Evolutionary conservation across 75 land plant species (phyloP), one percentile per base, ranked within the genome.

Genomic region (Azolla pinnata): DNA sequence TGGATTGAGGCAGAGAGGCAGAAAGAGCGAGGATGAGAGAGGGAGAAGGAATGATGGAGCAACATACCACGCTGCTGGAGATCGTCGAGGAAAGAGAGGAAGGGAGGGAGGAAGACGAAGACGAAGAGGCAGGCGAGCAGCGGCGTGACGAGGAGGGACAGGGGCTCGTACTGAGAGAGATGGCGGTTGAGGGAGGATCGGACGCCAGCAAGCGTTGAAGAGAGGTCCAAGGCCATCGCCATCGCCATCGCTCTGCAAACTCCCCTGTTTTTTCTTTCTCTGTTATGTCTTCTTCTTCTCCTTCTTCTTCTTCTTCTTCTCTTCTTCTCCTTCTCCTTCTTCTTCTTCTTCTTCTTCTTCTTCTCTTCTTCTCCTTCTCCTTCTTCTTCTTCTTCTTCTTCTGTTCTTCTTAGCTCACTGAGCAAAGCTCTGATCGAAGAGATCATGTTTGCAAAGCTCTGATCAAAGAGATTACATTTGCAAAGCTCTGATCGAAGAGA

Each of bases 121-220:
- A 81, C 82, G 49, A 79, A n/a, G 49, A 87, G 18, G 51, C 81
- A 68, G 1, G 78, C 60, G 42, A 74, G 14, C 4, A 87, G 32
- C 7, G 92, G 81, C 12, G 73, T 57, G 27, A 69, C 9, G n/a
- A 83, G 48, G 20, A 87, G 77, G 19, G 40, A 56, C 33, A 83
- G 54, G 2, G 92, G 92, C 64, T 87, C 92, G 76, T 62, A 83
- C 45, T 70, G 63, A 0, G 82, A 70, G 7, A 83, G 68, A 23
- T 55, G 65, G 1, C 60, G 72, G 42, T 87, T 87, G 18, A 76
- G 75, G 1, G 53, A 50, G 4, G 68, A 68, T 52, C 92, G 68
- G 44, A 78, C 48, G 19, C 45, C 68, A 31, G 28, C 34, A 40
- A 71, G 32, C n/a, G n/a, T n/a, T n/a, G n/a, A n/a, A n/a, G n/a